Evolutionary conservation across 2,329 filamentous ascomycete species (phyloP).

Genomic region (Pestalotiopsis sp.): DNA sequence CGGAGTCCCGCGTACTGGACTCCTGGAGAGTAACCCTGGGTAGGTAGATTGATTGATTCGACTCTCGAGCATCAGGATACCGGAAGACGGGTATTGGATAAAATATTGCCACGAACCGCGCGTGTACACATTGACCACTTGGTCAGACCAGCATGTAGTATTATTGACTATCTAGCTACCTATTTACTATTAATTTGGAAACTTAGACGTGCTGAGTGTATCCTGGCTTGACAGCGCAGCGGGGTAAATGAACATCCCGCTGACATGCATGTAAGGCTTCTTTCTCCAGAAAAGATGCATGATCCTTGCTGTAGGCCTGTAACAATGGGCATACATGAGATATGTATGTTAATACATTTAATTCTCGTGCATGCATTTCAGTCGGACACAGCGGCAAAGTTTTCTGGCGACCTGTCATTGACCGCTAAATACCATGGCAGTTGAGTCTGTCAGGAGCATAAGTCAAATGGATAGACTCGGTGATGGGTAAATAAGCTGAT

Average conservation of each 20-base stretch:
- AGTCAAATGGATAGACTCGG: no score
- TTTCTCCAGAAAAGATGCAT: neutral
- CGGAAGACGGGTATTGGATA: no score
- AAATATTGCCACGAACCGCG: neutral
- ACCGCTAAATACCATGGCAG: neutral
- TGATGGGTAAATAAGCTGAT: no score
- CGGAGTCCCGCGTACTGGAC: neutral
- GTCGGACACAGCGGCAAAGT: neutral
- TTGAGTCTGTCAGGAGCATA: no score
- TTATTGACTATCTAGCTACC: neutral
- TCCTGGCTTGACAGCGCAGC: neutral
- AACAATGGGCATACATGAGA: neutral
- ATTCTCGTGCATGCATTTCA: neutral
- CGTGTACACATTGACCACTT: neutral
- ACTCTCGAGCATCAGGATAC: neutral
- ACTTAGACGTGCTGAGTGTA: neutral
- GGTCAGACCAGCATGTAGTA: neutral
- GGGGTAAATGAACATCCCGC: neutral
- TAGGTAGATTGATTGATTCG: neutral
- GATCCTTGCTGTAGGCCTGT: neutral
- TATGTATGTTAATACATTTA: neutral
- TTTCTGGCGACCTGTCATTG: neutral
- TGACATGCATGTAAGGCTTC: neutral
- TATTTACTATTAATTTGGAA: neutral
- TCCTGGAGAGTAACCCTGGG: neutral